A percentile compares a stretch with the other conserved stretches of the same genome.
Conservation (phyloP, 208 protist genomes). For the Blechomonas ayalai region DNA sequence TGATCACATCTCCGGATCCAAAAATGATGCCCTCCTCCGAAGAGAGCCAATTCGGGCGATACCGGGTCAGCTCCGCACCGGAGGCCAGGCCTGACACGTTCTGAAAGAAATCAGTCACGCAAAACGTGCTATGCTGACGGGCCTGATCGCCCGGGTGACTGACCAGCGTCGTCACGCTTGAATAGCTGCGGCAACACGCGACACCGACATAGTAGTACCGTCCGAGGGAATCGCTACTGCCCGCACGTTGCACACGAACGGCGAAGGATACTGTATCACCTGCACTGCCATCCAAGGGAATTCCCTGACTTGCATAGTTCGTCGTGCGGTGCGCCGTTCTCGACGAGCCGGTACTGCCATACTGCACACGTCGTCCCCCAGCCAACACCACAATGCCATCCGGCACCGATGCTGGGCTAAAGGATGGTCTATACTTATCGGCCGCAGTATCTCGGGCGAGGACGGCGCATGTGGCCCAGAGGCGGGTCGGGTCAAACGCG, state of each 20-base stretch:
- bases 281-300: constrained; percentile 45
- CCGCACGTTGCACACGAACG: constrained; percentile 51
- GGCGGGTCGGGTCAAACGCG: constrained; percentile 17
- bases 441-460: constrained; percentile 13
- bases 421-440: constrained; percentile 18
- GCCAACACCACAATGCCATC: constrained; percentile 16
- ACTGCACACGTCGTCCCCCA: constrained; percentile 30
- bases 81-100: constrained; percentile 14
- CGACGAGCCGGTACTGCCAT: constrained; percentile 1
- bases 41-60: constrained; percentile 61
- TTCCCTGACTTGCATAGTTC: constrained; percentile 46
- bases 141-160: constrained; percentile 36
- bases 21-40: constrained; percentile 62
- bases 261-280: constrained; percentile 66
- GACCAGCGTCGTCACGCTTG: constrained; percentile 12
- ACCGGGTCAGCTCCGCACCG: constrained; percentile 31
- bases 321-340: constrained; percentile 12
- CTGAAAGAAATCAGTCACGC: constrained; percentile 59
- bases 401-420: constrained; percentile 14
- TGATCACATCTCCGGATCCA: constrained; percentile 81
- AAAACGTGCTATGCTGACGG: constrained; percentile 35
- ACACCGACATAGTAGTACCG: constrained; percentile 75
- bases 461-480: constrained; percentile 29
- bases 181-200: constrained; percentile 17
- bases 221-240: constrained; percentile 54